Conservation (phyloP, 768 basidiomycete species). For the Suillus fuscotomentosus region DNA sequence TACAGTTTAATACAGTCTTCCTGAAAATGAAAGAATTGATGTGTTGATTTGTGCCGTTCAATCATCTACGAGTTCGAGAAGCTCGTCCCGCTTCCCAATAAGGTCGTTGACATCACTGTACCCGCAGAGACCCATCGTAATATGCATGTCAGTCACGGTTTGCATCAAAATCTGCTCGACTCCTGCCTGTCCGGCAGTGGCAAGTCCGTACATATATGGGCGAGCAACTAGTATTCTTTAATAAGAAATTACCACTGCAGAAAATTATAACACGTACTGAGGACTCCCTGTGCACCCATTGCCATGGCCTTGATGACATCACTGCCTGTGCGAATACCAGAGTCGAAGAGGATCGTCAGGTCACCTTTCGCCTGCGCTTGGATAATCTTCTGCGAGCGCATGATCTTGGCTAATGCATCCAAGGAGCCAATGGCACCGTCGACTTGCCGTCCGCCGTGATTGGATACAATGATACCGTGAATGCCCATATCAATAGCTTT, state of each 20-base stretch:
- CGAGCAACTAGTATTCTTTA: conserved; percentile 52
- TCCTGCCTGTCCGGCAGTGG: conserved; percentile 68
- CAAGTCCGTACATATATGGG: conserved; percentile 73
- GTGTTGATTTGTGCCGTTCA: neutral
- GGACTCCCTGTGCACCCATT: conserved; percentile 78
- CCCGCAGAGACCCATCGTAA: conserved; percentile 62
- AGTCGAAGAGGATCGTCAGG: conserved; percentile 65
- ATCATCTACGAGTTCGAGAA: conserved; percentile 13
- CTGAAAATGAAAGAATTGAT: neutral
- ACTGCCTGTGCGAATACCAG: conserved; percentile 78
- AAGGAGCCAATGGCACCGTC: conserved; percentile 81
- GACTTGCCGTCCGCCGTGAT: conserved; percentile 61
- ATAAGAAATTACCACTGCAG: neutral
- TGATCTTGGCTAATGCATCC: conserved; percentile 68
- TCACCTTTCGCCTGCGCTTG: conserved; percentile 59
- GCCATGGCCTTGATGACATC: conserved; percentile 87
- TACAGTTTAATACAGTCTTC: neutral
- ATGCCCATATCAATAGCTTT: conserved; percentile 43
- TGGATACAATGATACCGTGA: conserved; percentile 48
- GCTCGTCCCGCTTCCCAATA: conserved; percentile 46
- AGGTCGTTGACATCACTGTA: conserved; percentile 59
- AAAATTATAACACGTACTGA: conserved; percentile 46
- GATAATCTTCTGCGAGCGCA: conserved; percentile 55
- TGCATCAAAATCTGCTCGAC: conserved; percentile 71
- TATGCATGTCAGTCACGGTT: conserved; percentile 67